Evolutionary conservation across 768 basidiomycete species (phyloP).

Genomic region (Termitomyces sp.): DNA sequence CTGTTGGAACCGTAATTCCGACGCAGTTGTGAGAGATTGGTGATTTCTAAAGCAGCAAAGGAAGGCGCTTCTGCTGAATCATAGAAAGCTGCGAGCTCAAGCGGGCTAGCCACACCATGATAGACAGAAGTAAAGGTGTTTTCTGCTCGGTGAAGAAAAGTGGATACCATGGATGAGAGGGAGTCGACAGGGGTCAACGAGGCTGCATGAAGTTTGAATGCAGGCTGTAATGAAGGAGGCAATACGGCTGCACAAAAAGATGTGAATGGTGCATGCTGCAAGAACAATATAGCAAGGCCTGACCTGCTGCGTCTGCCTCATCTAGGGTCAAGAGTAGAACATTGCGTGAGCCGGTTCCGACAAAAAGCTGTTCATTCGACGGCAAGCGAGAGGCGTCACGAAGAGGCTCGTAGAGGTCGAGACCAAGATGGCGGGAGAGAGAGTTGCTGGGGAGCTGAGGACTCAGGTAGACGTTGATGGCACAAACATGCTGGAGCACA

Average conservation of each 20-base stretch:
- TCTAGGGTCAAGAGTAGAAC: constrained; percentile 52
- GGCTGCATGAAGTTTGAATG: constrained; percentile 37
- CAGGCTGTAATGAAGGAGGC: constrained; percentile 41
- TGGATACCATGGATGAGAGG: constrained; percentile 47
- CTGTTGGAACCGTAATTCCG: constrained; percentile 41
- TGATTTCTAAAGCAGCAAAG: constrained; percentile 63
- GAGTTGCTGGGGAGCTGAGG: constrained; percentile 23
- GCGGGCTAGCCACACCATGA: constrained; percentile 22
- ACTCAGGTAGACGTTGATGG: constrained; percentile 56
- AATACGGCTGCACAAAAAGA: constrained; percentile 41
- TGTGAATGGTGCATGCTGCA: constrained; percentile 1
- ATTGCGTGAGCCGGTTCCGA: constrained; percentile 48
- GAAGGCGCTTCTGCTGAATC: constrained; percentile 39
- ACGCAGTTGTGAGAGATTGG: constrained; percentile 43
- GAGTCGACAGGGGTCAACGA: constrained; percentile 28
- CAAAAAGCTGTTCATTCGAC: constrained; percentile 39
- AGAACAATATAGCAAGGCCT: constrained; percentile 8
- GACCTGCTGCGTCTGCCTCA: constrained; percentile 51
- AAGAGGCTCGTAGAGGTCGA: constrained; percentile 57
- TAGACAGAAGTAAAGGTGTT: constrained; percentile 53
- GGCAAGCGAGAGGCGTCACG: constrained; percentile 25
- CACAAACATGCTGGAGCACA: constrained; percentile 33
- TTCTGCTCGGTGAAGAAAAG: constrained; percentile 51
- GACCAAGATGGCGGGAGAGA: constrained; percentile 58
- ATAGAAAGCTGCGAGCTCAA: constrained; percentile 44